Base-by-base conservation (phyloP, 495 filamentous ascomycete genomes). In the Tuber brumale region DNA sequence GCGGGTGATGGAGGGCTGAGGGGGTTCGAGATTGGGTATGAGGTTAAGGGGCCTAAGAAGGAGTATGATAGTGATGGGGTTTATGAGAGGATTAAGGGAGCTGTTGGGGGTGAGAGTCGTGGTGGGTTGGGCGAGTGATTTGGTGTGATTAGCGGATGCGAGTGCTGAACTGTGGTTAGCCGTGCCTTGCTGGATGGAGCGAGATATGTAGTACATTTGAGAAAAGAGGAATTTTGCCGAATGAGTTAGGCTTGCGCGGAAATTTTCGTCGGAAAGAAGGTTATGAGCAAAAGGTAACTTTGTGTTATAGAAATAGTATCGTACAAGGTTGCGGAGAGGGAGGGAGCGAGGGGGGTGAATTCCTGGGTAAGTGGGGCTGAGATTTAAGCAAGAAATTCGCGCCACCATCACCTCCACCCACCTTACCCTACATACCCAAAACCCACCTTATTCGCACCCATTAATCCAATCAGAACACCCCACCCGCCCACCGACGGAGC, bases 1-100 rank as follows among this genome's bases (percentile, higher is more conserved):
- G 74, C 31, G 4, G 79, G 16, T 21, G 87, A 86, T 0, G 85
- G 88, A 12, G 86, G 85, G 69, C 76, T 93, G 76, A 75, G 73
- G 61, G 83, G 83, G 71, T 92, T 90, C 86, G 85, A 83, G 76
- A 81, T 90, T 45, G 85, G 84, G 76, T 91, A 92, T 81, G 85
- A 81, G 37, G 91, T 92, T 66, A 88, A 85, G 70, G 91, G 91
- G 1, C 91, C 91, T 45, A 87, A 88, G 77, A 92, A 92, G 83
- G 88, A 92, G 81, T 93, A 92, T 83, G 87, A 82, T 1, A 88
- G 89, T 61, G 82, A 87, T 72, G 88, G 86, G 10, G 76, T 82
- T 0, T 91, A 90, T 76, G 84, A 75, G 45, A 80, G 83, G 61
- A 71, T 16, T 41, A 10, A 57, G 48, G 23, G 48, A 21, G 9